Evolutionary conservation across 805 yeast species (phyloP).

Genomic region (Yarrowia sp.): DNA sequence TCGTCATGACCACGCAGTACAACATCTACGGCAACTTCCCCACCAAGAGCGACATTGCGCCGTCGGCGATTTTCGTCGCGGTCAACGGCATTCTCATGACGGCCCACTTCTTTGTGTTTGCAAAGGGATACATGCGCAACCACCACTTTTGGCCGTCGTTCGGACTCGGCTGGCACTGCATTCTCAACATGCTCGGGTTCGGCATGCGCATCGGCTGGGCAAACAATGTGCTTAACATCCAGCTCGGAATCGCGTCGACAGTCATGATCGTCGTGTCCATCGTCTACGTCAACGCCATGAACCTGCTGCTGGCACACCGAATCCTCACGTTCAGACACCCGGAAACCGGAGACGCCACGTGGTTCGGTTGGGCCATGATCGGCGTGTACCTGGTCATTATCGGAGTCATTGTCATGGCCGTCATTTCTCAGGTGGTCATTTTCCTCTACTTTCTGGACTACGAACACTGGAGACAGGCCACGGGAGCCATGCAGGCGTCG

Average conservation of each 20-base stretch:
- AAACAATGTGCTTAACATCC: slow-evolving; percentile 55
- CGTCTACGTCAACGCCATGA: slow-evolving; percentile 64
- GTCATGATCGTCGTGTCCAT: slow-evolving; percentile 65
- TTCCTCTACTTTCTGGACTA: slow-evolving; percentile 62
- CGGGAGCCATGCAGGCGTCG: slow-evolving; percentile 61
- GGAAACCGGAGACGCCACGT: slow-evolving; percentile 61
- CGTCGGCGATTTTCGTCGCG: slow-evolving; percentile 63
- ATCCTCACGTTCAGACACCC: slow-evolving; percentile 82
- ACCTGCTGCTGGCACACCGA: slow-evolving; percentile 72
- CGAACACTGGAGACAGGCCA: slow-evolving; percentile 57
- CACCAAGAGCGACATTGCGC: slow-evolving; percentile 59
- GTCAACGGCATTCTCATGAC: slow-evolving; percentile 58
- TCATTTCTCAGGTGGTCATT: slow-evolving; percentile 69
- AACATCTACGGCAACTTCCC: slow-evolving; percentile 70
- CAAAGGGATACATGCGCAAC: slow-evolving; percentile 22
- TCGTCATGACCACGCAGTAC: slow-evolving; percentile 46
- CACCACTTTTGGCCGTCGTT: slow-evolving; percentile 66
- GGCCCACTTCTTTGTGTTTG: slow-evolving; percentile 58
- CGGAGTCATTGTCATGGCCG: slow-evolving; percentile 68
- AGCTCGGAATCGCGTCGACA: slow-evolving; percentile 62
- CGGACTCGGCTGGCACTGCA: slow-evolving; percentile 61
- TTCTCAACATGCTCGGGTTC: slow-evolving; percentile 64
- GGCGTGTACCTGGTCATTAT: slow-evolving; percentile 60
- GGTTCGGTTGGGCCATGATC: slow-evolving; percentile 57
- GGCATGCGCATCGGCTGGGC: slow-evolving; percentile 67